Base-by-base conservation (phyloP, 164 flowering plant species). In the Nelumbo lutea region DNA sequence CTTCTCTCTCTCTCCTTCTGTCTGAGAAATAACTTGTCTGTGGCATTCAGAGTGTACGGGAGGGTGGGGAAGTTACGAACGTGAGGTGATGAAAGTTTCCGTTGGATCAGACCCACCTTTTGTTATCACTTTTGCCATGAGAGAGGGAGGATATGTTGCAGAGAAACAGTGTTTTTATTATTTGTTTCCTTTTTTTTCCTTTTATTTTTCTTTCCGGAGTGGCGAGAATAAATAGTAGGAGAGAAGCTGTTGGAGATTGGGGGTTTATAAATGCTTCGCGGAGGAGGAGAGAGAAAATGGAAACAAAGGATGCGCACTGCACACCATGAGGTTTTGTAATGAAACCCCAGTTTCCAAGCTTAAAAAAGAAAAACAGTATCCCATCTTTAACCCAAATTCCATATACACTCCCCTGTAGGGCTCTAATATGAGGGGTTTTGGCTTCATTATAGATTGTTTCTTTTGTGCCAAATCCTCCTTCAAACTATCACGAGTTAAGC, bases 41-140 rank as follows among this genome's bases (percentile, higher is more conserved):
- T 38, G 27, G 8, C 50, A 53, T 62, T 62, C 43, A 43, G 40
- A 3, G 59, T 42, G 3, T 47, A 41, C 4, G 4, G 13, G 11
- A 0, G 27, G 7, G 62, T 15, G 47, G 8, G 2, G 42, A 62
- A 3, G 15, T 27, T 42, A 48, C 63, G 39, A 48, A 41, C 68
- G 27, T 50, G 58, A 65, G 15, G 11, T 14, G 45, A 27, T 42
- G 43, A 40, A 59, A 44, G 47, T 40, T 45, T 64, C 39, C 48
- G 70, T 68, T 68, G 71, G 78, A 82, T 79, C 77, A 71, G 59
- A 56, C 76, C 77, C 65, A 78, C 78, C 80, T 82, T 72, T 73
- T 64, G 68, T 77, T 44, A 42, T 65, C 79, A 71, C 64, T 68
- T 67, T 27, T 27, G 27, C 27, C 27, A 27, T 58, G 51, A 42